phyloP scores from a whole-genome alignment of 176 grass and related monocot species.

The Lolium perenne region DNA sequence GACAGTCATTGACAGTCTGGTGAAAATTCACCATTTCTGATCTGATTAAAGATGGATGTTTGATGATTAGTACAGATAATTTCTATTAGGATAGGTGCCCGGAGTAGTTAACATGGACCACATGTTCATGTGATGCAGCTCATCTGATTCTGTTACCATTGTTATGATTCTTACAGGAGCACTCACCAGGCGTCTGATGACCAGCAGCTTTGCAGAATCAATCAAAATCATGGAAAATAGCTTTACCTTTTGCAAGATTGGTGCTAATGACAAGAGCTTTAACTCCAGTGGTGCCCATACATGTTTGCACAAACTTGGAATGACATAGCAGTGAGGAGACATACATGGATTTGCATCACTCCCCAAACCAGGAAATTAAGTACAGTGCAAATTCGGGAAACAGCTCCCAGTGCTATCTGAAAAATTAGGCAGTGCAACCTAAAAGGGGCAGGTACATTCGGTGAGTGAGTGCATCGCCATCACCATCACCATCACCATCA shows the following conservation, averaged over 20 bases:
- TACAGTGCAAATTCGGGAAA: constrained; percentile 33
- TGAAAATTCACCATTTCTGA: not conserved
- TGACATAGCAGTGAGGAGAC: not conserved
- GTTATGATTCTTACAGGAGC: not conserved
- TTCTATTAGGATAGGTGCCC: not conserved
- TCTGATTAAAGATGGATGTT: not conserved
- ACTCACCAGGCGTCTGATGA: not conserved
- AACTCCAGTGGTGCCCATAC: not conserved
- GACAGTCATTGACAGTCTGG: not conserved
- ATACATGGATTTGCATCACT: constrained; percentile 10
- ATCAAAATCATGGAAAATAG: not conserved
- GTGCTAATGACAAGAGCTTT: not conserved
- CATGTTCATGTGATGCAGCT: constrained; percentile 5
- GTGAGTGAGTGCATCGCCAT: not conserved
- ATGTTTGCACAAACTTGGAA: constrained; percentile 14
- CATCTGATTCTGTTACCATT: constrained; percentile 1
- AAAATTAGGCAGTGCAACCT: constrained; percentile 14
- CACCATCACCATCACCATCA: constrained; percentile 22
- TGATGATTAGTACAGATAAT: not conserved
- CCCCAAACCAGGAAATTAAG: not conserved
- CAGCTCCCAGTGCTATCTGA: not conserved
- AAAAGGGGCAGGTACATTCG: not conserved
- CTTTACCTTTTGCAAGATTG: not conserved
- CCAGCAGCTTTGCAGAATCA: not conserved
- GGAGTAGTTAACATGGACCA: constrained; percentile 7